Conservation (phyloP, 257 asterid genomes). For the Mentha longifolia region DNA sequence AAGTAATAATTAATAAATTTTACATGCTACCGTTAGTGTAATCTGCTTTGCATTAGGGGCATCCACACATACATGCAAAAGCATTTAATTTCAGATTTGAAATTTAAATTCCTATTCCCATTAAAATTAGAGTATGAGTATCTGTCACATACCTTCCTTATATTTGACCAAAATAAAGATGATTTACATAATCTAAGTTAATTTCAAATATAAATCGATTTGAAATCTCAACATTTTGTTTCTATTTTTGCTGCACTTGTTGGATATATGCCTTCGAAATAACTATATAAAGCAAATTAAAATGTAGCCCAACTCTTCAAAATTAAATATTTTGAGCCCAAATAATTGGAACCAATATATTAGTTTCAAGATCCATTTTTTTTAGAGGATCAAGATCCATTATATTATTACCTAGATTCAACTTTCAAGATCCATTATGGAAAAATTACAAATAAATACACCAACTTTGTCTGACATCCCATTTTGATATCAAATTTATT, state of each 20-base stretch:
- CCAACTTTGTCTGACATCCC: too few species aligned
- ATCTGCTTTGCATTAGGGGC: constrained; percentile 15
- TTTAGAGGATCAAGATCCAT: too few species aligned
- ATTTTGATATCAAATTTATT: too few species aligned
- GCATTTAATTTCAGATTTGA: constrained; percentile 26
- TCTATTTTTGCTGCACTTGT: too few species aligned
- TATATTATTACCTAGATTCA: too few species aligned
- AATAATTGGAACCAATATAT: not conserved
- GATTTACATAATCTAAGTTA: not conserved
- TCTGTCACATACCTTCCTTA: not conserved
- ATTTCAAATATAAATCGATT: not conserved
- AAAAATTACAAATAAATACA: too few species aligned
- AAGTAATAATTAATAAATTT: constrained; percentile 22
- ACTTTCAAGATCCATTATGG: too few species aligned
- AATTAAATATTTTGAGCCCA: not conserved
- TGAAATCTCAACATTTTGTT: not conserved
- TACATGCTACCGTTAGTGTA: constrained; percentile 15
- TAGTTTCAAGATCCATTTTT: too few species aligned
- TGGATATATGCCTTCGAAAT: too few species aligned
- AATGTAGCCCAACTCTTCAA: not conserved
- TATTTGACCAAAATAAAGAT: not conserved
- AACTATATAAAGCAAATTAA: too few species aligned
- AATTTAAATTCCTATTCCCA: constrained; percentile 12
- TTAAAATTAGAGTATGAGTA: not conserved
- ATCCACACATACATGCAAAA: constrained; percentile 13